A percentile compares a stretch with the other conserved stretches of the same genome.
Conservation (phyloP, 257 asterid genomes). For the Solanum ossicruentum region DNA sequence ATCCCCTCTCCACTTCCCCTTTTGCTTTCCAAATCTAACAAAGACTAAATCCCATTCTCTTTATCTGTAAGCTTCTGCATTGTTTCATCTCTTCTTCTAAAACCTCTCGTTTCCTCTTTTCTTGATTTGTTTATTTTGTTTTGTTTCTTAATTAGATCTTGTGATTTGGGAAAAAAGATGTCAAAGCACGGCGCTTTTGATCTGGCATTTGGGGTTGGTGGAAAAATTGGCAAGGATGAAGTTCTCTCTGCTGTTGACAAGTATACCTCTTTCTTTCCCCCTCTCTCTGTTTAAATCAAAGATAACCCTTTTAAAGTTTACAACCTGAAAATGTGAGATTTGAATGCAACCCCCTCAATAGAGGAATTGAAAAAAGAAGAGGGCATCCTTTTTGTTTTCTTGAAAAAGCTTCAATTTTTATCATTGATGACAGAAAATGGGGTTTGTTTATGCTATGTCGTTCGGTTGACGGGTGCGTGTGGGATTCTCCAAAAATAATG, state of each 20-base stretch:
- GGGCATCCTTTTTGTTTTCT: background rate
- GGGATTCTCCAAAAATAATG: too few relatives aligned
- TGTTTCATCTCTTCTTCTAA: background rate
- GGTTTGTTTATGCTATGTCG: too few relatives aligned
- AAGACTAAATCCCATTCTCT: background rate
- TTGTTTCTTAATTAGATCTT: conserved; percentile 21
- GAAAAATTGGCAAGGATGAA: conserved; percentile 58
- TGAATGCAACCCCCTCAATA: background rate
- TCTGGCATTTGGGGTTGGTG: conserved; percentile 93
- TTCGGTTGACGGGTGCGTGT: too few relatives aligned
- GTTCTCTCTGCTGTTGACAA: conserved; percentile 86
- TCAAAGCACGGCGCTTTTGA: conserved; percentile 66
- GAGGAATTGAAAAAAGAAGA: too few relatives aligned
- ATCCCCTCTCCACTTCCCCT: background rate
- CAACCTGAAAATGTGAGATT: background rate
- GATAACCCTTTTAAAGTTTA: background rate
- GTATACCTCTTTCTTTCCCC: conserved; percentile 17
- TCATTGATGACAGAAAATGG: background rate
- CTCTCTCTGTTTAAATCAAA: background rate
- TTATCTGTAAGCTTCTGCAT: background rate
- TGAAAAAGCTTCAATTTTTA: background rate
- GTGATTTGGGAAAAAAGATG: conserved; percentile 30
- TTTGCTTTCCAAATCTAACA: background rate
- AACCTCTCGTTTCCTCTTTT: background rate
- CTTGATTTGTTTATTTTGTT: background rate